Evolutionary conservation across 73 alveolate species (phyloP).

Genomic region (Blepharisma japonicum): DNA sequence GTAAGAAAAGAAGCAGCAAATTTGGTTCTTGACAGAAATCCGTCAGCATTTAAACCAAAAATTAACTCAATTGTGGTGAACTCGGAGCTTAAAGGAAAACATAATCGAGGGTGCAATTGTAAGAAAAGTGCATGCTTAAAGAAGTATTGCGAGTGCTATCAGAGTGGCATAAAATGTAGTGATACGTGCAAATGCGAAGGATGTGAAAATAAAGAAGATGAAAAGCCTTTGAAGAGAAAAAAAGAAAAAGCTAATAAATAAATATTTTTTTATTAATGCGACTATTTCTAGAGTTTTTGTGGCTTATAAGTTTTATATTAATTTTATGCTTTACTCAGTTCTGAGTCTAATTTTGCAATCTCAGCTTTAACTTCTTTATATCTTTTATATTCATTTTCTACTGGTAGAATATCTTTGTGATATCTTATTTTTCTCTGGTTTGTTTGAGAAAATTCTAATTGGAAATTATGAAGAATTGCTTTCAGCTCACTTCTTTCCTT

Average conservation of each 20-base stretch:
- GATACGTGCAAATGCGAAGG: slow-evolving; percentile 89
- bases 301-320: too few species aligned
- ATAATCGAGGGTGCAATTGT: slow-evolving; percentile 91
- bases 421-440: slow-evolving; percentile 78
- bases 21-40: slow-evolving; percentile 8
- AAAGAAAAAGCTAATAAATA: background rate
- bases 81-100: slow-evolving; percentile 19
- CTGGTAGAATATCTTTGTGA: slow-evolving; percentile 85
- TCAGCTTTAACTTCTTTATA: slow-evolving; percentile 79
- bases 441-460: slow-evolving; percentile 68
- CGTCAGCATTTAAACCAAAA: background rate
- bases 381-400: slow-evolving; percentile 69
- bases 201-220: slow-evolving; percentile 73
- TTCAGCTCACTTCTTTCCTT: slow-evolving; percentile 68
- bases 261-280: too few species aligned
- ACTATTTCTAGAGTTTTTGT: too few species aligned
- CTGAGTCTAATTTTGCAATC: slow-evolving; percentile 50
- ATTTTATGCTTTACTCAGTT: too few species aligned
- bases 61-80: background rate
- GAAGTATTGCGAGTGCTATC: slow-evolving; percentile 95
- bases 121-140: slow-evolving; percentile 89
- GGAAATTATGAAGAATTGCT: slow-evolving; percentile 62
- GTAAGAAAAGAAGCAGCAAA: background rate
- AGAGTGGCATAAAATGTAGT: slow-evolving; percentile 82
- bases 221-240: background rate